Evolutionary conservation across 2,329 filamentous ascomycete genomes (phyloP).

Genomic region (Claviceps quebecensis): DNA sequence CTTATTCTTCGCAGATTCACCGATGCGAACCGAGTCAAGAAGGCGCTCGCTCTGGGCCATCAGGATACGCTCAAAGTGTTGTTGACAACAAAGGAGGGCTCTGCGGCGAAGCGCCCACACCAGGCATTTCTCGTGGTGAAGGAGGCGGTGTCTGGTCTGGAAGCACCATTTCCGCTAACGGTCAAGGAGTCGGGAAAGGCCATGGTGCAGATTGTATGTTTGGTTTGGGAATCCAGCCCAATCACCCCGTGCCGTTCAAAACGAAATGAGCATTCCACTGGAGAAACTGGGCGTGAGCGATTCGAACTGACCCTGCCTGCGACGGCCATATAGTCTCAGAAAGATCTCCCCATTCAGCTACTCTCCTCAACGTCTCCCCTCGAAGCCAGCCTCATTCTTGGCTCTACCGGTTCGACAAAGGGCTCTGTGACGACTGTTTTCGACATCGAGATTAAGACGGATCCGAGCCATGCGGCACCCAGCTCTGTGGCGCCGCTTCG

Average conservation of each 20-base stretch:
- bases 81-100: conserved; percentile 67
- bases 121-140: conserved; percentile 82
- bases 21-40: conserved; percentile 44
- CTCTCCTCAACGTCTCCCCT: conserved; percentile 54
- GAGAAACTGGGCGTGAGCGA: not conserved
- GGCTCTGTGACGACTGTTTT: conserved; percentile 60
- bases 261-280: no score
- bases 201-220: conserved; percentile 66
- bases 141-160: conserved; percentile 61
- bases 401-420: conserved; percentile 64
- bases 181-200: conserved; percentile 83
- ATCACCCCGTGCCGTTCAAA: no score
- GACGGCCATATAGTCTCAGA: conserved; percentile 49
- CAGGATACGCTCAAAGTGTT: conserved; percentile 67
- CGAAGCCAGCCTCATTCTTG: conserved; percentile 69
- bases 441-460: conserved; percentile 51
- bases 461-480: conserved; percentile 45
- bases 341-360: conserved; percentile 78
- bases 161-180: conserved; percentile 72
- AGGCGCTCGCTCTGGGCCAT: conserved; percentile 49
- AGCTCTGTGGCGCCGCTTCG: conserved; percentile 55
- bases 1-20: conserved; percentile 33
- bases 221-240: not conserved
- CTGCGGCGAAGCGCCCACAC: conserved; percentile 71
- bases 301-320: no score